Conservation (phyloP, 192 early-diverging fungal species). For the Linnemannia zychae region DNA sequence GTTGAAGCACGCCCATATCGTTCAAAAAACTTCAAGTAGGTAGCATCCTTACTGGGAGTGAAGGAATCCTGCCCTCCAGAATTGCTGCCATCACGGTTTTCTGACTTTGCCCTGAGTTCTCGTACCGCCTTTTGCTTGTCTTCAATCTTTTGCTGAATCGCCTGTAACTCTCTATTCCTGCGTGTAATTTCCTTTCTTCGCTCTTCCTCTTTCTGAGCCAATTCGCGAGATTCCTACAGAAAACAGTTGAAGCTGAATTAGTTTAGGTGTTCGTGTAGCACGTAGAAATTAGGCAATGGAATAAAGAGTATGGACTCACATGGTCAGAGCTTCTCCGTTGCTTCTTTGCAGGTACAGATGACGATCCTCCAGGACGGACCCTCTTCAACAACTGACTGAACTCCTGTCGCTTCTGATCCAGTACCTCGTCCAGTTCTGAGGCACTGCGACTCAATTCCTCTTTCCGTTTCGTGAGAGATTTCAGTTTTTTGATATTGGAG, state of each 20-base stretch:
- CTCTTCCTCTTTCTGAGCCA: constrained; percentile 26
- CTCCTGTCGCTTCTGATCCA: constrained; percentile 42
- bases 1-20: neutral
- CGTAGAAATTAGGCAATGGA: neutral
- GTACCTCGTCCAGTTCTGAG: constrained; percentile 37
- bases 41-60: constrained; percentile 23
- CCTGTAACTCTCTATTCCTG: constrained; percentile 16
- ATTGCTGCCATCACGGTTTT: neutral
- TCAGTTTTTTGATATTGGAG: constrained; percentile 39
- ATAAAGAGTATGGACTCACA: constrained; percentile 19
- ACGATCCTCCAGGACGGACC: neutral
- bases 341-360: constrained; percentile 5
- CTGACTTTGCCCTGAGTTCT: constrained; percentile 11
- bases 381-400: constrained; percentile 19
- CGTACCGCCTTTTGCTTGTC: constrained; percentile 22
- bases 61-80: constrained; percentile 4
- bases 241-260: neutral
- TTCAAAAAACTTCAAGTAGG: neutral
- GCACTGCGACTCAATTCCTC: constrained; percentile 39
- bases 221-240: constrained; percentile 42
- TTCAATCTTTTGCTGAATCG: constrained; percentile 32
- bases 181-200: constrained; percentile 21
- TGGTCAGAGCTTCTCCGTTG: constrained; percentile 5
- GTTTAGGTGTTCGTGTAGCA: neutral
- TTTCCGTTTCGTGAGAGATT: constrained; percentile 45